Conservation (phyloP, 2,329 filamentous ascomycete species). For the Pseudogymnoascus sp. region DNA sequence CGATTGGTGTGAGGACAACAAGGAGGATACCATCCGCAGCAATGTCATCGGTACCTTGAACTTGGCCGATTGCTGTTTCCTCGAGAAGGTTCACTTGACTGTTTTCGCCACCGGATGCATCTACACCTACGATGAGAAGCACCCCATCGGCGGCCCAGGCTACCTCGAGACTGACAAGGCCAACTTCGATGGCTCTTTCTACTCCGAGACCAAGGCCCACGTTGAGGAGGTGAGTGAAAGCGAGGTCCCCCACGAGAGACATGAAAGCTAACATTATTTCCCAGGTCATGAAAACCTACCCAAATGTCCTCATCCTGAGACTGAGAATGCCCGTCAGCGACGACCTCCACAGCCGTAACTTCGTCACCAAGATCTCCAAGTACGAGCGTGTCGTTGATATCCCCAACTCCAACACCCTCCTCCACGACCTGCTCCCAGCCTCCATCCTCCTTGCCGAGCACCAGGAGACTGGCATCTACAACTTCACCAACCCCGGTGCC, state of each 20-base stretch:
- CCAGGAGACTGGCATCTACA: conserved; percentile 54
- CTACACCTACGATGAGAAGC: conserved; percentile 53
- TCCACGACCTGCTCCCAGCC: conserved; percentile 54
- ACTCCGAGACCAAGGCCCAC: conserved; percentile 57
- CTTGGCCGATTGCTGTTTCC: conserved; percentile 51
- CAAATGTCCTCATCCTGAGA: conserved; percentile 53
- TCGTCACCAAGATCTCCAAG: conserved; percentile 59
- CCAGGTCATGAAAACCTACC: conserved; percentile 53
- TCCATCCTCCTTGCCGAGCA: conserved; percentile 52
- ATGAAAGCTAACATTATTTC: neutral
- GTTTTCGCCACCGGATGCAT: conserved; percentile 61
- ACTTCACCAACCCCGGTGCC: conserved; percentile 62
- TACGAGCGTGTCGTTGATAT: conserved; percentile 60
- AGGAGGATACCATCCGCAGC: conserved; percentile 56
- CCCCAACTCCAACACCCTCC: conserved; percentile 59
- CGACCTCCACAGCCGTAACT: conserved; percentile 57
- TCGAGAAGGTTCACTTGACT: conserved; percentile 51
- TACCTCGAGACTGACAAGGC: conserved; percentile 53
- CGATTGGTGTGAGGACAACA: conserved; percentile 65
- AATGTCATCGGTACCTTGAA: conserved; percentile 59
- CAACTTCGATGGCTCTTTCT: conserved; percentile 61
- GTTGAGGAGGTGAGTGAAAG: conserved; percentile 47
- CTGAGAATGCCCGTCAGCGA: conserved; percentile 62
- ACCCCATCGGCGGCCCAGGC: conserved; percentile 50
- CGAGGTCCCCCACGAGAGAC: neutral